Conservation (phyloP, 1,139 yeast genomes). For the Suhomyces chickasaworum region DNA sequence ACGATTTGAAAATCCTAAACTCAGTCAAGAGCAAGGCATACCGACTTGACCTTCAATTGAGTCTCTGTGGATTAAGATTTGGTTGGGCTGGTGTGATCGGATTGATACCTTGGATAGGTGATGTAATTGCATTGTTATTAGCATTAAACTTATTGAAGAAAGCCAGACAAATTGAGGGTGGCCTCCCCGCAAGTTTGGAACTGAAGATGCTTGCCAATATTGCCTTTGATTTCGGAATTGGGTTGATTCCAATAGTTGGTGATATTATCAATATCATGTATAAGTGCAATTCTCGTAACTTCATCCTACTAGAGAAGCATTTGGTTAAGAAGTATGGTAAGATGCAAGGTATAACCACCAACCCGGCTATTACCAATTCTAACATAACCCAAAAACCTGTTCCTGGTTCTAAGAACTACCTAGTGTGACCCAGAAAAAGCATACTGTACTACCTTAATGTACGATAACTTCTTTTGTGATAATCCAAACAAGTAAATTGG, state of each 20-base stretch:
- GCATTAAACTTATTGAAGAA: slow-evolving; percentile 52
- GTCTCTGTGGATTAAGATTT: slow-evolving; percentile 61
- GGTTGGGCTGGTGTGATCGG: slow-evolving; percentile 80
- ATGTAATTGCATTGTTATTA: slow-evolving; percentile 49
- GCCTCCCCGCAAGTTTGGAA: slow-evolving; percentile 54
- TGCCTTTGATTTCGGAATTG: slow-evolving; percentile 64
- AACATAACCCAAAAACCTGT: not conserved
- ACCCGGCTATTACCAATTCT: not conserved
- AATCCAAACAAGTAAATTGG: not conserved
- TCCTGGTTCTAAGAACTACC: slow-evolving; percentile 1
- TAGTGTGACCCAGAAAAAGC: not conserved
- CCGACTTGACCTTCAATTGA: slow-evolving; percentile 62
- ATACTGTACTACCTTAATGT: not conserved
- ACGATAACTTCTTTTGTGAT: not conserved
- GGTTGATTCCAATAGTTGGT: slow-evolving; percentile 75
- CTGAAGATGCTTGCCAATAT: slow-evolving; percentile 62
- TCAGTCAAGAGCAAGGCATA: slow-evolving; percentile 64
- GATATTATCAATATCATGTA: slow-evolving; percentile 66
- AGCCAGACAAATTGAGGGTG: slow-evolving; percentile 63
- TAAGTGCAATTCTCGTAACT: slow-evolving; percentile 76
- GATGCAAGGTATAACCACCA: not conserved
- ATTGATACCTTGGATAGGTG: slow-evolving; percentile 67
- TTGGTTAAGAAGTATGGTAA: slow-evolving; percentile 45
- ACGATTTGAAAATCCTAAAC: slow-evolving; percentile 55
- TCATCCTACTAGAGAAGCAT: slow-evolving; percentile 60